Conservation (phyloP, 108 stramenopile genomes). For the Fistulifera solaris region DNA sequence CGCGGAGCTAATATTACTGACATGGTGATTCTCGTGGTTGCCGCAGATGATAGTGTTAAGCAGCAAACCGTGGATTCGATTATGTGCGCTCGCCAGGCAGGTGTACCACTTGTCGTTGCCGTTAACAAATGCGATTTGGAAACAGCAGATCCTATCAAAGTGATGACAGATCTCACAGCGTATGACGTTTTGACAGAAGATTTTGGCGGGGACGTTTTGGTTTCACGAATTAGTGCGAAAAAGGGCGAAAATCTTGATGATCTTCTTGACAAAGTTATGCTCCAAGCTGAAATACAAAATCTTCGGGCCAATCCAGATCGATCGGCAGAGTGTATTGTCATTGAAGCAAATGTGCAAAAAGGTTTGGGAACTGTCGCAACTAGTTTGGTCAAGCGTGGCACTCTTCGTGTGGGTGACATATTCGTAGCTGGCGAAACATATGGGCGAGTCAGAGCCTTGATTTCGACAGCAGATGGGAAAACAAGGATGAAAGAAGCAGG, state of each 20-base stretch:
- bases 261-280: constrained; percentile 85
- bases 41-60: constrained; percentile 97
- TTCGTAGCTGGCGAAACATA: constrained; percentile 90
- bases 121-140: constrained; percentile 95
- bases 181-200: constrained; percentile 91
- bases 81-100: constrained; percentile 84
- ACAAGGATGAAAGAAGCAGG: constrained; percentile 76
- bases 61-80: constrained; percentile 98
- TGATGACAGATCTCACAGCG: constrained; percentile 81
- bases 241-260: constrained; percentile 88
- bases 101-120: constrained; percentile 92
- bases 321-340: constrained; percentile 84
- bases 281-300: constrained; percentile 93
- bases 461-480: constrained; percentile 64
- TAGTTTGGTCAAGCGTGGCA: constrained; percentile 92
- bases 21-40: constrained; percentile 98
- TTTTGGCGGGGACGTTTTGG: constrained; percentile 87
- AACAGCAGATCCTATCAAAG: constrained; percentile 71
- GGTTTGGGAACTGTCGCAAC: constrained; percentile 94
- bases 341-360: constrained; percentile 88
- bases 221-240: constrained; percentile 89
- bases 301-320: constrained; percentile 85
- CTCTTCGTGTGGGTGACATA: constrained; percentile 82
- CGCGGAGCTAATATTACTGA: constrained; percentile 97
- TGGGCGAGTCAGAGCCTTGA: constrained; percentile 81